phyloP scores from a whole-genome alignment of 2,329 filamentous ascomycete species.

The Dryadomyces sulphureus region DNA sequence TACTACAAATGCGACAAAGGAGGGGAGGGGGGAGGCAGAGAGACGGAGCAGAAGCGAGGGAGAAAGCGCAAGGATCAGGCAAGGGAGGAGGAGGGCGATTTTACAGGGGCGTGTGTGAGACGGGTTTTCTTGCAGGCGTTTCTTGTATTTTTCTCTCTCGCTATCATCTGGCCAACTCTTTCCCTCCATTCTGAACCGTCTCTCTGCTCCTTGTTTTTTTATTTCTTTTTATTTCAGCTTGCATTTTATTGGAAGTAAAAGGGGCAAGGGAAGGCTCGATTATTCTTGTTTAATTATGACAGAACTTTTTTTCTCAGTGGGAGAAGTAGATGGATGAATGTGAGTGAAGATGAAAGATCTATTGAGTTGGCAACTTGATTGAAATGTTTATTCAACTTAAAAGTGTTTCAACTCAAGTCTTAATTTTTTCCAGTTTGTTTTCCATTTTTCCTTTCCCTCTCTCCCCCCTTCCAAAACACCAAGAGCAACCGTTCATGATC shows the following conservation, averaged over 20 bases:
- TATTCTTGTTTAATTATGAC: conserved; percentile 9
- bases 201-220: conserved; percentile 10
- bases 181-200: conserved; percentile 10
- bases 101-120: neutral
- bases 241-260: conserved; percentile 3
- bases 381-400: no score
- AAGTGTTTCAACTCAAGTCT: no score
- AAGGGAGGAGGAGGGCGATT: neutral
- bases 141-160: conserved; percentile 4
- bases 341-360: no score
- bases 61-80: neutral
- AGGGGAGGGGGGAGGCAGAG: neutral
- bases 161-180: conserved; percentile 1
- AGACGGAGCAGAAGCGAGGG: neutral
- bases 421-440: no score
- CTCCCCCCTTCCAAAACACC: no score
- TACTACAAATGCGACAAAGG: neutral
- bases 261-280: conserved; percentile 8
- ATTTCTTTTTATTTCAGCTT: neutral
- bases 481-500: neutral
- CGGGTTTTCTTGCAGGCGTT: neutral
- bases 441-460: neutral
- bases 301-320: neutral
- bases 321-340: no score
- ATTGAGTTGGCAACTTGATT: no score